Base-by-base conservation (phyloP, 305 asterid genomes). In the Fraxinus platypoda region DNA sequence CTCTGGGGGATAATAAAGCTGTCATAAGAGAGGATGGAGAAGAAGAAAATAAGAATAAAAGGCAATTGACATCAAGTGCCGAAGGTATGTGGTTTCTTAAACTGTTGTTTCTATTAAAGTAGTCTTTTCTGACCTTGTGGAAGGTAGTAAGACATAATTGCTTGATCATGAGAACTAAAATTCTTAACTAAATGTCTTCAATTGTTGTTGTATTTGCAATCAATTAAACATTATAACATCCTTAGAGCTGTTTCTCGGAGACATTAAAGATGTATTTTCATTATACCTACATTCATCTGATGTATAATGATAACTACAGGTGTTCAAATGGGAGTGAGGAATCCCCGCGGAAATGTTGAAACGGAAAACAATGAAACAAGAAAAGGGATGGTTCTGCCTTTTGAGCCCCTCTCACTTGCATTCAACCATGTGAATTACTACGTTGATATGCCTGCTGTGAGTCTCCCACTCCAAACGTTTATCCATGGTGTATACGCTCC, bases 381-480 rank as follows among this genome's bases (percentile, higher is more conserved):
- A 84, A 90, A 84, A 87, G 97, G 94, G 80, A 93, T 93, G 97
- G 89, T 93, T 77, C 84, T 93, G 80, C 98, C 98, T 23, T 94
- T 92, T 74, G 87, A 93, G 87, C 97, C 95, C 8, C 94, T 93
- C 54, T 94, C 97, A 75, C 93, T 94, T 76, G 88, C 93, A 28
- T 94, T 94, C 88, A 83, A 89, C 88, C 94, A 91, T 80, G 92
- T 93, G 70, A 93, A 90, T 59, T 94, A 94, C 87, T 92, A 88
- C 35, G 98, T 94, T 1, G 95, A 92, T 62, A 94, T 94, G 98
- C 98, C 97, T 11, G 86, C 92, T 21, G 97, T 94, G 90, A 85
- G 97, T 84, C n/a, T 9, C 75, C 46, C 6, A 64, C n/a, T 9
- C 75, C 46, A 12, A 64, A 64, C 73, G 19, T 37, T 75, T 78